phyloP scores from a whole-genome alignment of 2,329 filamentous ascomycete species.

The Penicillium aurantiogriseum region DNA sequence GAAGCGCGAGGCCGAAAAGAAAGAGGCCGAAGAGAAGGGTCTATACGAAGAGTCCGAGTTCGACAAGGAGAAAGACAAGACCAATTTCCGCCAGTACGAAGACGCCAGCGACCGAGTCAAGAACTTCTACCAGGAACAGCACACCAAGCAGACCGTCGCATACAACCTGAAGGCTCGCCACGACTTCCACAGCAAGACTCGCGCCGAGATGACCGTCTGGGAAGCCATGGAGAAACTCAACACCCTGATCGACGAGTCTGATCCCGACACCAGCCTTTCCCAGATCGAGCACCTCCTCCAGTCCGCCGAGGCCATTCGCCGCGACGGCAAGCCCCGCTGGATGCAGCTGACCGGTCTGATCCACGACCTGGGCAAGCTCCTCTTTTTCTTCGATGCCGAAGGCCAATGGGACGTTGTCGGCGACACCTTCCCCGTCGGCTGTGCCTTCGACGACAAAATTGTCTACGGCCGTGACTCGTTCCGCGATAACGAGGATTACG shows the following conservation, averaged over 20 bases:
- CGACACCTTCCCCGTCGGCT: constrained; percentile 49
- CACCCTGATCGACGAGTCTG: constrained; percentile 84
- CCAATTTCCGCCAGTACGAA: constrained; percentile 77
- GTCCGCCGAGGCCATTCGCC: constrained; percentile 82
- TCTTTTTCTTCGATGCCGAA: constrained; percentile 64
- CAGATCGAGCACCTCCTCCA: constrained; percentile 91
- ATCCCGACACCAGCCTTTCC: constrained; percentile 81
- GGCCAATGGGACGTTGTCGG: constrained; percentile 95
- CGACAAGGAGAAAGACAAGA: constrained; percentile 74
- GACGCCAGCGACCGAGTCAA: constrained; percentile 81
- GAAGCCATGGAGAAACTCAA: constrained; percentile 90
- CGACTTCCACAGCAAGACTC: constrained; percentile 64
- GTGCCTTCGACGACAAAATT: constrained; percentile 63
- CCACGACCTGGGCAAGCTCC: constrained; percentile 48
- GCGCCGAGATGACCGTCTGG: constrained; percentile 81
- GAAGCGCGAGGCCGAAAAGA: constrained; percentile 53
- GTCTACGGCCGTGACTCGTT: constrained; percentile 77
- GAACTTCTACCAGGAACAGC: constrained; percentile 75
- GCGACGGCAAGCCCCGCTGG: constrained; percentile 59
- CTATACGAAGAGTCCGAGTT: constrained; percentile 62
- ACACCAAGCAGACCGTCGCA: constrained; percentile 57
- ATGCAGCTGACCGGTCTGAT: constrained; percentile 51
- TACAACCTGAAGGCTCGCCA: constrained; percentile 82
- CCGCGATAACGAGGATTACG: constrained; percentile 69
- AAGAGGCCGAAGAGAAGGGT: constrained; percentile 39